Base-by-base conservation (phyloP, 2,329 filamentous ascomycete genomes). In the Cercospora sp. region DNA sequence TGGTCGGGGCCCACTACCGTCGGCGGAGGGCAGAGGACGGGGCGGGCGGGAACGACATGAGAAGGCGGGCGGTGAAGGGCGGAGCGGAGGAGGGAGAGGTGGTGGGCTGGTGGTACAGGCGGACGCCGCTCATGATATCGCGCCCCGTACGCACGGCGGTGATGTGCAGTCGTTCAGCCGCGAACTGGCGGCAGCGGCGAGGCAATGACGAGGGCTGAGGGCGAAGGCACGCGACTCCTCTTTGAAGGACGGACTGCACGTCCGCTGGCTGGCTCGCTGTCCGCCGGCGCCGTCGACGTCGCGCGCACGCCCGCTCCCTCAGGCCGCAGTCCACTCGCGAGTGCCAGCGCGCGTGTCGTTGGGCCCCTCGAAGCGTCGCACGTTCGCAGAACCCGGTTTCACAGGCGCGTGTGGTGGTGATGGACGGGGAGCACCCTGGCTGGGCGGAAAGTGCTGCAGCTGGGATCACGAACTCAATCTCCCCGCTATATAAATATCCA, bases 31-130 rank as follows among this genome's bases (percentile, higher is more conserved):
- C 32, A 26, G 62, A 63, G 65, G 61, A 34, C 49, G 18, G 49
- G 49, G 51, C 32, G 37, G 57, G 34, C 26, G 49, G 34, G 37
- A 43, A 18, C 30, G 63, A 69, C 67, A 69, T 69, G 59, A 61
- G 57, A n/a, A 43, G 53, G n/a, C n/a, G 45, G 45, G 45, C 45
- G 18, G 63, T n/a, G 28, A 40, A 10, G 34, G 37, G 55, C 32
- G 63, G 53, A 32, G 53, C 37, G 21, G 26, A 37, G 40, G 21
- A 26, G 34, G 63, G 40, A 21, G 63, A 24, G 32, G 62, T 13
- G 63, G 55, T 32, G 63, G 10, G 58, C 3, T 24, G 32, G 58
- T 32, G 58, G 30, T 24, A 21, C 21, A 26, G 58, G 58, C 32
- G 18, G 53, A 1, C 45, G 1, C 18, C 18, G 45, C 45, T 24